These are phyloP conservation scores for Pyrus communis DNA, from an alignment of 306 rosid species.

Conservation along the genomic window DNA sequence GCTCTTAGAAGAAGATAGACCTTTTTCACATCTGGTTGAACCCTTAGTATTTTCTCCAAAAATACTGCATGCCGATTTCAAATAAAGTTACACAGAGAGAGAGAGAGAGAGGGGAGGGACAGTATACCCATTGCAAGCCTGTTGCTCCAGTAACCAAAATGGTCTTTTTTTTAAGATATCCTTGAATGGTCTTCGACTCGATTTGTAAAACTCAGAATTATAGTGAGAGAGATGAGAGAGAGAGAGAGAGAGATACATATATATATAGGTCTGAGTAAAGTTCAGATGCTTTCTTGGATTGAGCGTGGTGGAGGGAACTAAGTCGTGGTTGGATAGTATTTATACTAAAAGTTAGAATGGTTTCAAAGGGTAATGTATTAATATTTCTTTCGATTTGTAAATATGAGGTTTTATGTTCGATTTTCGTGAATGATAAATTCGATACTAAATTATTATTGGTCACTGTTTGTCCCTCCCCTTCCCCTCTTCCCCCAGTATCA, in stretches of 20 bases:
- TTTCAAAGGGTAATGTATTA: not conserved
- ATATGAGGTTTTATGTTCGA: too few species aligned
- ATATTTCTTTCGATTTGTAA: too few species aligned
- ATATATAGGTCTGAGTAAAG: too few species aligned
- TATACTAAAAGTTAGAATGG: not conserved
- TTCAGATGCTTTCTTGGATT: too few species aligned
- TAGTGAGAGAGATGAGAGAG: too few species aligned
- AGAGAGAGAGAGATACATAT: too few species aligned
- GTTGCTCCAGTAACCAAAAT: conserved; percentile 23
- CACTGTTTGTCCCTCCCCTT: too few species aligned
- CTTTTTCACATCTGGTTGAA: conserved; percentile 12
- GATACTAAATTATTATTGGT: too few species aligned
- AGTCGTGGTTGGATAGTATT: not conserved
- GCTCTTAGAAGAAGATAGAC: conserved; percentile 12
- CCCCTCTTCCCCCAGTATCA: too few species aligned
- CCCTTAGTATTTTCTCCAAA: conserved; percentile 6
- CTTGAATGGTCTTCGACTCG: conserved; percentile 20
- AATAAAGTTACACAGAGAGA: too few species aligned
- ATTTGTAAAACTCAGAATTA: not conserved
- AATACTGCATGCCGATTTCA: conserved; percentile 1
- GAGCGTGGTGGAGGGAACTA: not conserved
- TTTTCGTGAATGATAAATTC: too few species aligned
- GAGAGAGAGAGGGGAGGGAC: not conserved
- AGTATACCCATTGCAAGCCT: conserved; percentile 13
- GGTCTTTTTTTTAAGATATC: conserved; percentile 17